Percentiles rank a stretch among this genome's conserved stretches.
Conservation (phyloP, 768 basidiomycete genomes). For the Panus rudis region DNA sequence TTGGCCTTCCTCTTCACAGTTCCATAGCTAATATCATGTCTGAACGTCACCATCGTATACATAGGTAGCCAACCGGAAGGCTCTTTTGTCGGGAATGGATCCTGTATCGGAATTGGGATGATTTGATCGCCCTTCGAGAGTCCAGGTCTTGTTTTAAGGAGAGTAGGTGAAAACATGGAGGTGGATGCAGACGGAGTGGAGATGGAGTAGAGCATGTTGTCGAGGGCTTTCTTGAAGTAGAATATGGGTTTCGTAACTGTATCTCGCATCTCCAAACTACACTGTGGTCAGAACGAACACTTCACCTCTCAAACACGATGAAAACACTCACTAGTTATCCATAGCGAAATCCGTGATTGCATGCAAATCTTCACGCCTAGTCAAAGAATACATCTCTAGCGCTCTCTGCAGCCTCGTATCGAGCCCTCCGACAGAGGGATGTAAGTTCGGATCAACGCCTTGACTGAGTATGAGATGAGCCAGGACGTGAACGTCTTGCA, state of each 20-base stretch:
- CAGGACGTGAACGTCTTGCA: slow-evolving; percentile 94
- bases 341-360: slow-evolving; percentile 92
- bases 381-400: slow-evolving; percentile 71
- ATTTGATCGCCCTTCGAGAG: slow-evolving; percentile 41
- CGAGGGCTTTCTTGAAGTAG: slow-evolving; percentile 70
- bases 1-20: slow-evolving; percentile 65
- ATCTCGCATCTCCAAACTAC: slow-evolving; percentile 91
- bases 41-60: slow-evolving; percentile 98
- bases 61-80: slow-evolving; percentile 84
- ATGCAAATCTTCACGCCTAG: slow-evolving; percentile 79
- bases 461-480: slow-evolving; percentile 66
- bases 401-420: slow-evolving; percentile 60
- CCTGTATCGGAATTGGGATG: slow-evolving; percentile 25
- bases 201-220: slow-evolving; percentile 65
- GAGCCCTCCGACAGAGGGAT: slow-evolving; percentile 29
- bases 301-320: slow-evolving; percentile 10
- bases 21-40: slow-evolving; percentile 90
- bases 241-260: slow-evolving; percentile 78
- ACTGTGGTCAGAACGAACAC: neutral
- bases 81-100: slow-evolving; percentile 29
- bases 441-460: slow-evolving; percentile 45
- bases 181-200: slow-evolving; percentile 44
- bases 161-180: slow-evolving; percentile 62
- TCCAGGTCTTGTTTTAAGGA: slow-evolving; percentile 47
- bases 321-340: slow-evolving; percentile 84